These are phyloP conservation scores for Sporothrix schenckii DNA, from an alignment of 2,329 filamentous ascomycete genomes.

Conservation along the genomic window DNA sequence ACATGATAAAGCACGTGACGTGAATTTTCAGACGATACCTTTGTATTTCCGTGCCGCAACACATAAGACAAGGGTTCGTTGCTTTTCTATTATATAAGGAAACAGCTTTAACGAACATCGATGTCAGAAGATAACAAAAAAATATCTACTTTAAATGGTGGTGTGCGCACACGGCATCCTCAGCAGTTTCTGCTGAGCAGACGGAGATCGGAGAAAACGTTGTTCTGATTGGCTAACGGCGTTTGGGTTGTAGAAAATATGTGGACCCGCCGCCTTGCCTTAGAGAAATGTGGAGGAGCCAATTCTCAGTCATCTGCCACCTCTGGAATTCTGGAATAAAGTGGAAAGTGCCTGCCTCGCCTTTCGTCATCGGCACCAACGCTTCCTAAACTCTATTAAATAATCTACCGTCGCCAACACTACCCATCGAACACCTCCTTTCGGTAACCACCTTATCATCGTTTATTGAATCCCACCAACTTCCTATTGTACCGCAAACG, in stretches of 20 bases:
- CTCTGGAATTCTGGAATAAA: constrained; percentile 11
- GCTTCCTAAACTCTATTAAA: background rate
- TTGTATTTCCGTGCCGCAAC: background rate
- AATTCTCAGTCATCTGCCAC: constrained; percentile 15
- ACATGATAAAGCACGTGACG: background rate
- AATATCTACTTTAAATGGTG: background rate
- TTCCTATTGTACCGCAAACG: background rate
- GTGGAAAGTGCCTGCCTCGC: constrained; percentile 18
- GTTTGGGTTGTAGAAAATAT: background rate
- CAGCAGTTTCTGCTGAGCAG: background rate
- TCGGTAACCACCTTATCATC: background rate
- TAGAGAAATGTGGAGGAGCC: background rate
- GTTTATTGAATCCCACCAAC: background rate
- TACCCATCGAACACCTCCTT: background rate
- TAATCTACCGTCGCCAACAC: background rate
- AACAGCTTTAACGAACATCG: background rate
- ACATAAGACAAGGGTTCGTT: background rate
- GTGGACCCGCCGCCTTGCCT: background rate
- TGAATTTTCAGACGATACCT: too few species aligned
- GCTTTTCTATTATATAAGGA: background rate
- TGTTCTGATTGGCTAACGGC: constrained; percentile 5
- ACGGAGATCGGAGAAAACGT: background rate
- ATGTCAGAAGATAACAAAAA: background rate
- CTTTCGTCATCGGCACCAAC: constrained; percentile 27
- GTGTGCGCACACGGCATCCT: background rate